phyloP scores from a whole-genome alignment of 2,329 filamentous ascomycete genomes.

The Neoarthrinium moseri region DNA sequence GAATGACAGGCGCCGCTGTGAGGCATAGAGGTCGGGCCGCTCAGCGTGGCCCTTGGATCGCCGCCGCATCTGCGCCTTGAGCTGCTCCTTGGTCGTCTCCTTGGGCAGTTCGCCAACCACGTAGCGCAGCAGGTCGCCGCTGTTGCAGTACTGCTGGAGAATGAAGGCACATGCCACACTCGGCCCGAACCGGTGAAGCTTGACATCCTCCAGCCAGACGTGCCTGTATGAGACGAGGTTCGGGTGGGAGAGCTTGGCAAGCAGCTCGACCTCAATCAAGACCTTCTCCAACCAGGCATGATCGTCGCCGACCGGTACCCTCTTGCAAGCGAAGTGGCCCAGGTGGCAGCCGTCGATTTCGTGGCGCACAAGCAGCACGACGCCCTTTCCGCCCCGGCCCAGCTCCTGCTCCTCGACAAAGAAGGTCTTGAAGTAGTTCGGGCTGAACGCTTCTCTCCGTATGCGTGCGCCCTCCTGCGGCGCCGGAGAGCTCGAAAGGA shows the following conservation, averaged over 20 bases:
- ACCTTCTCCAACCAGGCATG: constrained; percentile 95
- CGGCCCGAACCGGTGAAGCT: constrained; percentile 82
- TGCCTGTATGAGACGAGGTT: constrained; percentile 96
- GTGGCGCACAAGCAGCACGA: constrained; percentile 91
- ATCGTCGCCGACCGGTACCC: constrained; percentile 92
- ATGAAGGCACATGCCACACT: constrained; percentile 95
- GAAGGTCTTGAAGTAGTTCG: constrained; percentile 88
- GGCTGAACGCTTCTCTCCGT: constrained; percentile 82
- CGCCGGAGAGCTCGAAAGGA: constrained; percentile 52
- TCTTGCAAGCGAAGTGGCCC: constrained; percentile 93
- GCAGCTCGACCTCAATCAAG: constrained; percentile 85
- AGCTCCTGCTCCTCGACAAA: constrained; percentile 87
- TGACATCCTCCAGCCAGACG: constrained; percentile 91
- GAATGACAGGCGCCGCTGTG: constrained; percentile 56
- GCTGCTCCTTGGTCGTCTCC: constrained; percentile 72
- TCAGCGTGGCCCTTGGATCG: constrained; percentile 77
- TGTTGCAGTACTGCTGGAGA: constrained; percentile 95
- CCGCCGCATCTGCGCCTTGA: constrained; percentile 84
- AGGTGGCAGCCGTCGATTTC: constrained; percentile 85
- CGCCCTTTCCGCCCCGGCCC: constrained; percentile 88
- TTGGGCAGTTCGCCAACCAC: constrained; percentile 68
- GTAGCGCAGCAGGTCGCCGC: constrained; percentile 85
- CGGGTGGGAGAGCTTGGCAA: constrained; percentile 88
- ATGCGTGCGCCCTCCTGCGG: constrained; percentile 67
- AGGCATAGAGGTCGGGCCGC: constrained; percentile 46